These are phyloP conservation scores for Clathrus columnatus DNA, from an alignment of 768 basidiomycete species.

Conservation along the genomic window DNA sequence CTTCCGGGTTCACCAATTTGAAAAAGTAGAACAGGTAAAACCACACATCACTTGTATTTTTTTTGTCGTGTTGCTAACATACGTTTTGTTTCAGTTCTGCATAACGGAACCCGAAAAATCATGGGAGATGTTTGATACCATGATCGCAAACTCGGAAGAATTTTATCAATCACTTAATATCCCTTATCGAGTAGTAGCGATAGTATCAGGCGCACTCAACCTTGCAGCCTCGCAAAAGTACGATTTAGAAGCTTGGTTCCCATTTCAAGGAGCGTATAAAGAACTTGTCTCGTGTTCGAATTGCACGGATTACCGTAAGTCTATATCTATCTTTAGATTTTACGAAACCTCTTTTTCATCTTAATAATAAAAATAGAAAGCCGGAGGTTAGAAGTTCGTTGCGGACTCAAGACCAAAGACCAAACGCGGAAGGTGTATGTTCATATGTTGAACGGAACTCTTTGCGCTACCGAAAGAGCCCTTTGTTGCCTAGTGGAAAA, in stretches of 20 bases:
- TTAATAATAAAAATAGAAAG: constrained; percentile 51
- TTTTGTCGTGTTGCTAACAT: background rate
- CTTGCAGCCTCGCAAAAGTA: constrained; percentile 96
- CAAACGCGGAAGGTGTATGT: constrained; percentile 90
- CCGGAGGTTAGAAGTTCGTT: constrained; percentile 85
- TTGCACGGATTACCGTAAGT: constrained; percentile 97
- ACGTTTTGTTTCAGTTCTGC: constrained; percentile 57
- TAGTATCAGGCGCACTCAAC: constrained; percentile 95
- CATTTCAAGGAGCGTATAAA: constrained; percentile 93
- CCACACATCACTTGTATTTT: background rate
- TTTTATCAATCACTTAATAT: constrained; percentile 95
- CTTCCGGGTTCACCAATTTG: constrained; percentile 99
- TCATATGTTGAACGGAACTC: constrained; percentile 98
- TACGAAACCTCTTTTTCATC: background rate
- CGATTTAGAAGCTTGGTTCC: constrained; percentile 99
- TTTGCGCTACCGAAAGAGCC: constrained; percentile 95
- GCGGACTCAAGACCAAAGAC: constrained; percentile 85
- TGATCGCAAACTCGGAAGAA: constrained; percentile 83
- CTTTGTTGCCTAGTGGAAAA: constrained; percentile 98
- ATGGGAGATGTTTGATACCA: constrained; percentile 87
- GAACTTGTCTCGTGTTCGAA: constrained; percentile 97
- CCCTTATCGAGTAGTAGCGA: constrained; percentile 86
- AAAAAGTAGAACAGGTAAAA: constrained; percentile 78
- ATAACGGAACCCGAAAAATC: constrained; percentile 92
- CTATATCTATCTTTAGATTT: background rate